Percentiles rank a stretch among this genome's conserved stretches.
Conservation (phyloP, 352 stramenopile genomes). For the Phytophthora cryptogea region DNA sequence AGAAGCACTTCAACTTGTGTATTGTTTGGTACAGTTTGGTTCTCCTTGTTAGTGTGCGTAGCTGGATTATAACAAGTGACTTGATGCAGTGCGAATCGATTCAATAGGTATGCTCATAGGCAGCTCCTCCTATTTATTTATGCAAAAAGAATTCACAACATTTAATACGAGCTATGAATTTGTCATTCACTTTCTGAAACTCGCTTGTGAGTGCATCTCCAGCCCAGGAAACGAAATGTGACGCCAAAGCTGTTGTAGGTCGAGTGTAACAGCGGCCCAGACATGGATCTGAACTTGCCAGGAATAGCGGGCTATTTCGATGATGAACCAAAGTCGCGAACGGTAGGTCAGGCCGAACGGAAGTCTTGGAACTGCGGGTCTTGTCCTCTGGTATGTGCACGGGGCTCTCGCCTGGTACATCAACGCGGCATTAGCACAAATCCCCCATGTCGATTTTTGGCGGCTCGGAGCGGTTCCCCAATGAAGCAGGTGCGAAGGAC, state of each 20-base stretch:
- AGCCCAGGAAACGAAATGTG: no score
- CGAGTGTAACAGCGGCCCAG: not conserved
- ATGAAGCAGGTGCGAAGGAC: constrained; percentile 55
- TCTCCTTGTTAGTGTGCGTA: not conserved
- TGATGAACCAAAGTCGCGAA: constrained; percentile 6
- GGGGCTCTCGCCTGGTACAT: not conserved
- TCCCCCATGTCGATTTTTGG: constrained; percentile 80
- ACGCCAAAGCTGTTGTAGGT: no score
- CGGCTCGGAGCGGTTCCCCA: constrained; percentile 73
- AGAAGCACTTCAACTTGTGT: not conserved
- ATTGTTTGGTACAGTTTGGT: no score
- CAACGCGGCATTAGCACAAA: constrained; percentile 3
- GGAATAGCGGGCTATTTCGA: constrained; percentile 35
- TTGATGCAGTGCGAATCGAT: no score
- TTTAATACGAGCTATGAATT: no score
- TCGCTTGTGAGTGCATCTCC: no score
- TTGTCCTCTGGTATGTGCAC: constrained; percentile 8
- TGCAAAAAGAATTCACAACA: no score
- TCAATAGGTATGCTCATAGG: no score
- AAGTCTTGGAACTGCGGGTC: constrained; percentile 1
- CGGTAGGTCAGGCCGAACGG: constrained; percentile 5
- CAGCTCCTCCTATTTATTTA: no score
- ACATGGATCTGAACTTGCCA: constrained; percentile 7
- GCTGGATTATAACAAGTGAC: no score
- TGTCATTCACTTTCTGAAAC: no score